Base-by-base conservation (phyloP, 768 basidiomycete species). In the Galerina sulciceps region DNA sequence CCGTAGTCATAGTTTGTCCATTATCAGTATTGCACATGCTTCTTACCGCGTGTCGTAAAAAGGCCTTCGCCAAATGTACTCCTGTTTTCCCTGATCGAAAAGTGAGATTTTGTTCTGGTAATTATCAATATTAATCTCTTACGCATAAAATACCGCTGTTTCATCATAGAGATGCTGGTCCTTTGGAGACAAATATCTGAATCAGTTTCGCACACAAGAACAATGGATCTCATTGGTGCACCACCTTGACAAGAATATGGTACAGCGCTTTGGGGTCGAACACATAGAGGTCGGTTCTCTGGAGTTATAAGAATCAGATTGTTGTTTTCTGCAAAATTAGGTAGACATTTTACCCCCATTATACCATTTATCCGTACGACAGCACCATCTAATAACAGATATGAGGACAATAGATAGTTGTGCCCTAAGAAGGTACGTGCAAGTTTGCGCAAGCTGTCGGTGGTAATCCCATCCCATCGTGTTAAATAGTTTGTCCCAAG, bases 191-290 rank as follows among this genome's bases (percentile, higher is more conserved):
- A 34, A 57, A 22, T 14, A 17, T 10, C 46, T 8, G 26, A 31
- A 31, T 31, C 26, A 31, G 26, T 31, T 31, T 8, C 8, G 26
- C 26, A 31, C 4, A 8, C 26, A 31, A 31, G 8, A 4, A 1
- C 40, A 52, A n/a, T n/a, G n/a, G n/a, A n/a, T n/a, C n/a, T 8
- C 11, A 26, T 41, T 4, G 11, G 10, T 20, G 48, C 41, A 50
- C 36, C 38, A 59, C 67, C 66, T 81, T 82, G 40, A 81, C 69
- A 10, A 80, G 48, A 45, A 83, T 77, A 56, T 78, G 76, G 51
- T 81, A 73, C 46, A 84, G 65, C 0, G 81, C 82, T 41, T 71
- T 72, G 0, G 81, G 76, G 57, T 84, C 81, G 52, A 64, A 80
- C 1, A 80, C 69, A 56, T 77, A 78, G 9, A 83, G 66, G 20